Base-by-base conservation (phyloP, 495 filamentous ascomycete species). In the Talaromyces adpressus region DNA sequence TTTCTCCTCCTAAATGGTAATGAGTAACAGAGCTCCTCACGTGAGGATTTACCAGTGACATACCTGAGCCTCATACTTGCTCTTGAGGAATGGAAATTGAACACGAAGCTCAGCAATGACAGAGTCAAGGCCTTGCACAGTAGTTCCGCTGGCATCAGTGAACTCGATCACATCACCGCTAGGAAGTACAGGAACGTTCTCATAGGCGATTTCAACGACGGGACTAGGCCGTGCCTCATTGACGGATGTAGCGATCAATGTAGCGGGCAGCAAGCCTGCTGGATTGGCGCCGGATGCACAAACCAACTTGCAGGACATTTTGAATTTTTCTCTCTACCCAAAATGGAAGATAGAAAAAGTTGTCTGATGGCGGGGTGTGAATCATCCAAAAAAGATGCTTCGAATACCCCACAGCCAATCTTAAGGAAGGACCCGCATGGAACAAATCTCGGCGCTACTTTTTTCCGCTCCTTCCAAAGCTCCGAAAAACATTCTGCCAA, bases 261-360 rank as follows among this genome's bases (percentile, higher is more conserved):
- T 68, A 23, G 79, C 77, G 2, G 82, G 82, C 18, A 84, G 69
- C 61, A 81, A 64, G 2, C 70, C 73, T 32, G 81, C 75, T 65
- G 88, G 85, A 70, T 78, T 89, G 65, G 82, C 85, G 69, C 85
- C 83, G 11, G 73, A 84, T 69, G 86, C 87, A 73, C 88, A 75
- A 64, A 75, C 85, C 25, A 88, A 69, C 51, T 73, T 67, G 62
- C 70, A 73, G 59, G 60, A 62, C 51, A 9, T 62, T 49, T 18
- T 22, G 27, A 6, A 12, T 59, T 22, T 36, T n/a, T 30, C 18
- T 34, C 30, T 22, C 16, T 9, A 59, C 34, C 29, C 20, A 52
- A 18, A 7, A 32, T 30, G 25, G 27, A 53, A 62, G 45, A 52
- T 7, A 22, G 30, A 62, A 36, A 59, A 32, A 18, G 57, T 20